Evolutionary conservation across 2,329 filamentous ascomycete species (phyloP).

Genomic region (Acephala macrosclerotiorum): DNA sequence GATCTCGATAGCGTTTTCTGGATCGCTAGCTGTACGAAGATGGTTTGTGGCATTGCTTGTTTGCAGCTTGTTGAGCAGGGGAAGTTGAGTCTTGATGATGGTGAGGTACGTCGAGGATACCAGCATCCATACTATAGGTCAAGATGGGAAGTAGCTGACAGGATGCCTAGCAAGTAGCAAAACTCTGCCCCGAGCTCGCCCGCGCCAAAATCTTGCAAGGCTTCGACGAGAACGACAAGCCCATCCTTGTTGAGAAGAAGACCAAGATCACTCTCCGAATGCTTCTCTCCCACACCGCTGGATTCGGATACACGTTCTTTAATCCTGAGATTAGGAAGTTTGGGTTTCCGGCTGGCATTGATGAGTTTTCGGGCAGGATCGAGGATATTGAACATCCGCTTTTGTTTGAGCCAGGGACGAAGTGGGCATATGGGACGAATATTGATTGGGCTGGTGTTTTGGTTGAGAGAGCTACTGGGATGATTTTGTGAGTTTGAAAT

Average conservation of each 20-base stretch:
- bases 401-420: slow-evolving; percentile 68
- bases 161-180: slow-evolving; percentile 61
- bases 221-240: slow-evolving; percentile 50
- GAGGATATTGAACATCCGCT: slow-evolving; percentile 46
- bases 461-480: slow-evolving; percentile 53
- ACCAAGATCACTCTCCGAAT: slow-evolving; percentile 62
- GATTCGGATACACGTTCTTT: slow-evolving; percentile 65
- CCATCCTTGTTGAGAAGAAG: slow-evolving; percentile 49
- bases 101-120: slow-evolving; percentile 38
- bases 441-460: slow-evolving; percentile 63
- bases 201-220: slow-evolving; percentile 53
- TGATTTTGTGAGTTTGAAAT: too few species aligned
- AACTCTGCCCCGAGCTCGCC: slow-evolving; percentile 57
- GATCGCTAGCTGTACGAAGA: slow-evolving; percentile 65
- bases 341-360: slow-evolving; percentile 52
- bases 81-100: slow-evolving; percentile 61
- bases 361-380: slow-evolving; percentile 37
- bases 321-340: slow-evolving; percentile 55
- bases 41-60: slow-evolving; percentile 58
- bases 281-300: slow-evolving; percentile 60
- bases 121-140: slow-evolving; percentile 34
- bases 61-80: slow-evolving; percentile 65
- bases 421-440: slow-evolving; percentile 65
- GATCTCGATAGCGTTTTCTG: slow-evolving; percentile 66
- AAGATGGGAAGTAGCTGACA: slow-evolving; percentile 57